phyloP scores from a whole-genome alignment of 2,329 filamentous ascomycete genomes.

The Cordyceps militaris region DNA sequence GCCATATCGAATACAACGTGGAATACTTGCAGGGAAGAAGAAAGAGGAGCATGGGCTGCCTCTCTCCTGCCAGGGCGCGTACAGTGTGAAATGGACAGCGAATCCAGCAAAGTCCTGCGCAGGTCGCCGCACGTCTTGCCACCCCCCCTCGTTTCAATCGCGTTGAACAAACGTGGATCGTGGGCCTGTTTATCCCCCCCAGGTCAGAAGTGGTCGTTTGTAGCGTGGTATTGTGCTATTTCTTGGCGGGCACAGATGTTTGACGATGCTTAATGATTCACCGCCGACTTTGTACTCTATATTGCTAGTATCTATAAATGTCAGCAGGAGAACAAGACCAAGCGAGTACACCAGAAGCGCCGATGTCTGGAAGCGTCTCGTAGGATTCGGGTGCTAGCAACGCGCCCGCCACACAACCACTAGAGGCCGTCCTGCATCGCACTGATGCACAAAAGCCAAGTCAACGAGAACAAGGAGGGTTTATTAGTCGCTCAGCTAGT shows the following conservation, averaged over 20 bases:
- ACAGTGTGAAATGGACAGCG: background rate
- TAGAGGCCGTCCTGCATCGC: background rate
- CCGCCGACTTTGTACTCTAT: no score
- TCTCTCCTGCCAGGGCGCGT: background rate
- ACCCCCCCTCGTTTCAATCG: slow-evolving; percentile 1
- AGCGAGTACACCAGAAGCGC: background rate
- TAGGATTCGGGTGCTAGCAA: background rate
- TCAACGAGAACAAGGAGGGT: background rate
- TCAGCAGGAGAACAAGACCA: background rate
- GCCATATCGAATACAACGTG: background rate
- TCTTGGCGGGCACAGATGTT: background rate
- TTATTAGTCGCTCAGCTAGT: background rate
- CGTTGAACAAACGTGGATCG: background rate
- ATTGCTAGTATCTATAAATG: no score
- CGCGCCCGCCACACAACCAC: background rate
- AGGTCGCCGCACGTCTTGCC: background rate
- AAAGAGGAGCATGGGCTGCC: background rate
- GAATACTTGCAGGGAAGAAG: background rate
- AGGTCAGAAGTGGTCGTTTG: background rate
- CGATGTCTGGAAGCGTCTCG: background rate
- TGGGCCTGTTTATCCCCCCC: background rate
- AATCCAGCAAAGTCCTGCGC: background rate
- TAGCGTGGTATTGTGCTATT: background rate
- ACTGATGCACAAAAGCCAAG: background rate
- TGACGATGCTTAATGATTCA: background rate